phyloP scores from a whole-genome alignment of 2,329 filamentous ascomycete genomes.

The Colletotrichum sp. region DNA sequence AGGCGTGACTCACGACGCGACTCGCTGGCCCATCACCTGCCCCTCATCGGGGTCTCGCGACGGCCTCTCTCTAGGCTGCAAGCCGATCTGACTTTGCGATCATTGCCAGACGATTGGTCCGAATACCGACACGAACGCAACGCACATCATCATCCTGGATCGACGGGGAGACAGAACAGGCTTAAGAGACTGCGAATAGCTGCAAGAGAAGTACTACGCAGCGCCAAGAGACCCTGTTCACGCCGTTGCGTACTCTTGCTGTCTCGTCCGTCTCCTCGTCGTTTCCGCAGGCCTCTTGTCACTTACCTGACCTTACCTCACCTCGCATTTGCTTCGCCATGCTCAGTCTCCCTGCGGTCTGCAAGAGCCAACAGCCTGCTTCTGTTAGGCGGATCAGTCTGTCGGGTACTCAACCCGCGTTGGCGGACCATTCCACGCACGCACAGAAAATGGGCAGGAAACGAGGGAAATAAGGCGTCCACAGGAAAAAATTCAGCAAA shows the following conservation, averaged over 20 bases:
- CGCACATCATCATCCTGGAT: constrained; percentile 16
- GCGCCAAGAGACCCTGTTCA: constrained; percentile 7
- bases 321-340: constrained; percentile 1
- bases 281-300: not conserved
- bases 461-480: not conserved
- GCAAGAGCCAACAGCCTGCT: not conserved
- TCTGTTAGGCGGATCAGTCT: constrained; percentile 7
- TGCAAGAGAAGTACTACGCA: constrained; percentile 17
- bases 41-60: not conserved
- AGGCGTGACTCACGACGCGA: constrained; percentile 17
- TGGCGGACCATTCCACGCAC: constrained; percentile 10
- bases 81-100: not conserved
- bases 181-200: not conserved
- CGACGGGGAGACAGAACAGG: not conserved
- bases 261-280: not conserved
- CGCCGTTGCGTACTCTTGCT: not conserved
- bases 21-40: not conserved
- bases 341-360: not conserved
- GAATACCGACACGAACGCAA: not conserved
- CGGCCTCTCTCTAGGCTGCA: constrained; percentile 2
- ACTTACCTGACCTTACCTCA: not conserved
- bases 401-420: not conserved
- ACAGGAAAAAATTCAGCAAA: not conserved
- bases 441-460: not conserved
- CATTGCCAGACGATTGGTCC: not conserved